Conservation (phyloP, 2,329 filamentous ascomycete species). For the Chaetomiaceae sp. region DNA sequence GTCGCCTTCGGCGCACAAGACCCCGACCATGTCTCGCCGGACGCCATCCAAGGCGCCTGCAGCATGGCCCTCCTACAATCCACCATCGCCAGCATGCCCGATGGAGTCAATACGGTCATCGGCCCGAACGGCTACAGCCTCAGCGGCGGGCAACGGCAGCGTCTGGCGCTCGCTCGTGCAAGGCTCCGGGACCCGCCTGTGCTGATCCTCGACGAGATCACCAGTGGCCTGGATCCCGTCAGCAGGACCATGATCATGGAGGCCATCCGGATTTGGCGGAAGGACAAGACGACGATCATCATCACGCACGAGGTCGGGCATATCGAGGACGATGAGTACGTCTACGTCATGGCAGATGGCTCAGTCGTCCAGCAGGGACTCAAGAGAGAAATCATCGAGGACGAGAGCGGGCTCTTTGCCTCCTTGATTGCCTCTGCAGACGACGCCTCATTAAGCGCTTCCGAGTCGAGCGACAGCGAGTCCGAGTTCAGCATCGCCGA, state of each 20-base stretch:
- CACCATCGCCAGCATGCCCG: conserved; percentile 61
- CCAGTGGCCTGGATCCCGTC: conserved; percentile 75
- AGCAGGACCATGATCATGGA: conserved; percentile 67
- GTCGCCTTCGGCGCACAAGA: conserved; percentile 64
- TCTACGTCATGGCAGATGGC: conserved; percentile 74
- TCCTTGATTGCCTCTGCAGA: conserved; percentile 33
- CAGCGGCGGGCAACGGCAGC: conserved; percentile 81
- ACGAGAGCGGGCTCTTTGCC: conserved; percentile 44
- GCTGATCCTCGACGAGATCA: conserved; percentile 83
- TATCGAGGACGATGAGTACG: conserved; percentile 67
- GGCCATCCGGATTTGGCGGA: conserved; percentile 71
- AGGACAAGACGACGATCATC: conserved; percentile 80
- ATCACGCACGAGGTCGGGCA: conserved; percentile 87
- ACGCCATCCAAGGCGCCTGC: conserved; percentile 58
- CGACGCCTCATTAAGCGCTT: conserved; percentile 7
- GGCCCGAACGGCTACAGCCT: conserved; percentile 65
- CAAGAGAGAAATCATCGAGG: conserved; percentile 49
- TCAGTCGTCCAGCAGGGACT: conserved; percentile 65
- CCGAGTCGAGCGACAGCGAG: background rate
- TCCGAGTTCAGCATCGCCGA: background rate
- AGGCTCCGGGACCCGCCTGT: conserved; percentile 72
- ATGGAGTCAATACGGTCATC: conserved; percentile 67
- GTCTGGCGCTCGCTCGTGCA: conserved; percentile 75
- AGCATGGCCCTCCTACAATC: conserved; percentile 64
- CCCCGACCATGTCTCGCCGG: conserved; percentile 43